phyloP scores from a whole-genome alignment of 768 basidiomycete genomes.

The Hemileccinum rubropunctum region DNA sequence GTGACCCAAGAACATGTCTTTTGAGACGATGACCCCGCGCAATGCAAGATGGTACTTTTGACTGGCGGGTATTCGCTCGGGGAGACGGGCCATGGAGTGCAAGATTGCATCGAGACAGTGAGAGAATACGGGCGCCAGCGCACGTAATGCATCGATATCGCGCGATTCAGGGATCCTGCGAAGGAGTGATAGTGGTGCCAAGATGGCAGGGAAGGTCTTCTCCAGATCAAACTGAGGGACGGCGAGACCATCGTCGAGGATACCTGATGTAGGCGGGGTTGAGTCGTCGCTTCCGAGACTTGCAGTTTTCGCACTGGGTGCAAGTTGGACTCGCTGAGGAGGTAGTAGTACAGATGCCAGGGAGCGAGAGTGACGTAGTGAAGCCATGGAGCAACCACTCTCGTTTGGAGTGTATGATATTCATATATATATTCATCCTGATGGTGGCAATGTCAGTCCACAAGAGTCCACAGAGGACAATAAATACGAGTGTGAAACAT shows the following conservation, averaged over 20 bases:
- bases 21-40: constrained; percentile 19
- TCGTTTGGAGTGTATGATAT: not conserved
- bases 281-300: constrained; percentile 25
- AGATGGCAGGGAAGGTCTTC: constrained; percentile 36
- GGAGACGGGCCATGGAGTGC: constrained; percentile 24
- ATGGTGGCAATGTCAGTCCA: not conserved
- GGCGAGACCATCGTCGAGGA: constrained; percentile 1
- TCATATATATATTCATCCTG: constrained; percentile 7
- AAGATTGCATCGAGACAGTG: constrained; percentile 27
- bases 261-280: constrained; percentile 21
- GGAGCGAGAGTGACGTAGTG: constrained; percentile 6
- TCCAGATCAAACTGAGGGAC: constrained; percentile 30
- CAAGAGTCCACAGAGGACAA: constrained; percentile 21
- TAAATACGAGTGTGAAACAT: not conserved
- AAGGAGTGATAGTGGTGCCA: constrained; percentile 29
- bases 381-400: constrained; percentile 8
- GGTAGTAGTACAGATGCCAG: constrained; percentile 7
- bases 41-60: constrained; percentile 23
- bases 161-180: constrained; percentile 19
- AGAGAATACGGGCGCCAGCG: constrained; percentile 25
- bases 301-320: constrained; percentile 17
- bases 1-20: constrained; percentile 22
- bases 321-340: not conserved
- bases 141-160: constrained; percentile 28
- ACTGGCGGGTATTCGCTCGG: constrained; percentile 17